Conservation (phyloP, 371 early-diverging fungal species). For the Cladochytrium tenue region DNA sequence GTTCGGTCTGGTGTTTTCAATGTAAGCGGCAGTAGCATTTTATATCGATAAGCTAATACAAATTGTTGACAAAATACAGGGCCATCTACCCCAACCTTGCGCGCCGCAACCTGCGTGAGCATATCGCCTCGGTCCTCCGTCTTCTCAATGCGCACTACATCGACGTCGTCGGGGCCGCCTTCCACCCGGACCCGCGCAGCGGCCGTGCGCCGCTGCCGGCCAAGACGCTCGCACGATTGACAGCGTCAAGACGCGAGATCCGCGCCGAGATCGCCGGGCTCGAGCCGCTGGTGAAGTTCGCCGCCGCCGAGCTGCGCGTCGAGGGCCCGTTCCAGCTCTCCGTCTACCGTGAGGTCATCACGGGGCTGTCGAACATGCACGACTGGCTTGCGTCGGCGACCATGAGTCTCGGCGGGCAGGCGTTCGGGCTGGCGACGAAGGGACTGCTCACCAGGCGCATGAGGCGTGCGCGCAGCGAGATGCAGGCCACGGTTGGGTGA, state of each 20-base stretch:
- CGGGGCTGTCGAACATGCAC: slow-evolving; percentile 1
- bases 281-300: slow-evolving; percentile 21
- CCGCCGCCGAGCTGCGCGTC: slow-evolving; percentile 21
- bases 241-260: slow-evolving; percentile 6
- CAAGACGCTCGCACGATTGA: not conserved
- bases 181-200: slow-evolving; percentile 5
- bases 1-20: slow-evolving; percentile 22
- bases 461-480: slow-evolving; percentile 4
- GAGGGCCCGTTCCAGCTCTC: slow-evolving; percentile 13
- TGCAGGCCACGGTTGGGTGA: slow-evolving; percentile 19
- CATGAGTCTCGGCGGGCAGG: slow-evolving; percentile 8
- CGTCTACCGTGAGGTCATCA: slow-evolving; percentile 18
- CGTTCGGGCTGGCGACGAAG: slow-evolving; percentile 6
- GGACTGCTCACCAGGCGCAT: not conserved
- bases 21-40: slow-evolving; percentile 4
- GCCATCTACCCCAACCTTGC: slow-evolving; percentile 31
- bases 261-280: slow-evolving; percentile 3
- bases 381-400: slow-evolving; percentile 16
- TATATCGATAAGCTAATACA: not conserved
- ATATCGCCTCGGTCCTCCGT: slow-evolving; percentile 20
- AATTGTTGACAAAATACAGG: not conserved
- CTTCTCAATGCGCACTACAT: slow-evolving; percentile 23
- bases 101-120: slow-evolving; percentile 18
- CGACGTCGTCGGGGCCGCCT: slow-evolving; percentile 7
- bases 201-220: not conserved